Conservation (phyloP, 495 filamentous ascomycete genomes). For the Alectoria sarmentosa region DNA sequence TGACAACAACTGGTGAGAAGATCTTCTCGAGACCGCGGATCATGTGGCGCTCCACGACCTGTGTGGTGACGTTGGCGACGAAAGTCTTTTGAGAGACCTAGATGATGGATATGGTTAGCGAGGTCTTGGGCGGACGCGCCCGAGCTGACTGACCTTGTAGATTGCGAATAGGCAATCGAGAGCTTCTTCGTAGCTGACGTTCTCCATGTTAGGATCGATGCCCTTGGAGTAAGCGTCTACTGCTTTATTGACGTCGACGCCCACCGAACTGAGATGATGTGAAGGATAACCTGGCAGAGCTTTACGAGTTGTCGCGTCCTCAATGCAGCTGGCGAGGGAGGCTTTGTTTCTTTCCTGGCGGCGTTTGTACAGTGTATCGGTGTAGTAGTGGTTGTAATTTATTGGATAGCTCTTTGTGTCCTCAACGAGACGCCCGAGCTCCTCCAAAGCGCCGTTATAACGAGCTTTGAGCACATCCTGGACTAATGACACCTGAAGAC, state of each 20-base stretch:
- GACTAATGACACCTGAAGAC: constrained; percentile 29
- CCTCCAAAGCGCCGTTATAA: constrained; percentile 14
- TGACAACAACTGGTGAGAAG: constrained; percentile 35
- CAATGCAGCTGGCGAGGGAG: constrained; percentile 11
- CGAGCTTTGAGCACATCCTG: constrained; percentile 30
- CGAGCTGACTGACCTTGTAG: constrained; percentile 29
- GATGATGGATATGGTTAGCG: background rate
- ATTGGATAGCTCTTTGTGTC: constrained; percentile 41
- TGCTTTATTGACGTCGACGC: background rate
- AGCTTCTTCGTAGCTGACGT: constrained; percentile 31
- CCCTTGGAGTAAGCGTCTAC: constrained; percentile 8
- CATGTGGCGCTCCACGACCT: constrained; percentile 35
- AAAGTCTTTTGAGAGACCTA: constrained; percentile 33
- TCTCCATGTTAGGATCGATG: constrained; percentile 31
- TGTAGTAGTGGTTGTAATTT: constrained; percentile 37
- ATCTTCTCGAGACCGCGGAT: constrained; percentile 30
- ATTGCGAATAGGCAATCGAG: constrained; percentile 32
- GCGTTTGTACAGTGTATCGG: constrained; percentile 28
- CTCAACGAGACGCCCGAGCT: constrained; percentile 40
- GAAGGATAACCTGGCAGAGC: background rate
- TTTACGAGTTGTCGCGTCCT: background rate
- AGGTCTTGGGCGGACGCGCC: background rate
- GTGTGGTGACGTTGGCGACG: constrained; percentile 33
- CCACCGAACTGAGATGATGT: background rate
- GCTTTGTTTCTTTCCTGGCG: constrained; percentile 25